Percentiles rank a stretch among this genome's conserved stretches.
These are phyloP conservation scores for Suillus fuscotomentosus DNA, from an alignment of 768 basidiomycete genomes.

Conservation along the genomic window DNA sequence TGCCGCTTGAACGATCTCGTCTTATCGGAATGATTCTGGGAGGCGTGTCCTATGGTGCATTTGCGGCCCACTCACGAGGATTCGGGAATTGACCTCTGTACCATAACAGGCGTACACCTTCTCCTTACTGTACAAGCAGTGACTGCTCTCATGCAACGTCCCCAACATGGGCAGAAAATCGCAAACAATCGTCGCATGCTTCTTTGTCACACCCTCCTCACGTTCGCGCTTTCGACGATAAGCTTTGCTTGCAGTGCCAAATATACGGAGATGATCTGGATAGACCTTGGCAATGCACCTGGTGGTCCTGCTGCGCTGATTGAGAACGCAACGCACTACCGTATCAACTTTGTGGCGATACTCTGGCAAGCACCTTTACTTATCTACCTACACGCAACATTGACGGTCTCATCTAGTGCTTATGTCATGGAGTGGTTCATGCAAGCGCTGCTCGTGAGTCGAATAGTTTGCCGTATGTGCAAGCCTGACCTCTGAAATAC, in stretches of 20 bases:
- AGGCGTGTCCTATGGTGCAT: not conserved
- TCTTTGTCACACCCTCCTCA: no score
- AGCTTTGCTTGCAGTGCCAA: no score
- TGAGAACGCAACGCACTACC: not conserved
- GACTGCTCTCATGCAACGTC: no score
- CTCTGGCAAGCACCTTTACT: not conserved
- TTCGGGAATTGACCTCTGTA: no score
- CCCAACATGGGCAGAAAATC: no score
- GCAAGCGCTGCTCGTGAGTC: conserved; percentile 21
- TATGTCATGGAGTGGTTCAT: conserved; percentile 30
- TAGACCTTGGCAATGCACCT: conserved; percentile 16
- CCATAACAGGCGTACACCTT: no score
- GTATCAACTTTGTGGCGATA: not conserved
- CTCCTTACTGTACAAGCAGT: no score
- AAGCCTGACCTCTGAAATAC: not conserved
- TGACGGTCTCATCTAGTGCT: conserved; percentile 14
- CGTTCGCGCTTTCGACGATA: no score
- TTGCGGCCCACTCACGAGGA: not conserved
- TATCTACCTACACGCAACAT: not conserved
- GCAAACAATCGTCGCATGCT: no score
- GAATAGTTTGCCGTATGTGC: not conserved
- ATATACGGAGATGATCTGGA: conserved; percentile 14
- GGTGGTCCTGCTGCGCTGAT: not conserved
- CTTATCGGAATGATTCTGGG: not conserved
- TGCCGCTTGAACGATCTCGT: not conserved